Base-by-base conservation (phyloP, 2,329 filamentous ascomycete species). In the Monascus ruber region DNA sequence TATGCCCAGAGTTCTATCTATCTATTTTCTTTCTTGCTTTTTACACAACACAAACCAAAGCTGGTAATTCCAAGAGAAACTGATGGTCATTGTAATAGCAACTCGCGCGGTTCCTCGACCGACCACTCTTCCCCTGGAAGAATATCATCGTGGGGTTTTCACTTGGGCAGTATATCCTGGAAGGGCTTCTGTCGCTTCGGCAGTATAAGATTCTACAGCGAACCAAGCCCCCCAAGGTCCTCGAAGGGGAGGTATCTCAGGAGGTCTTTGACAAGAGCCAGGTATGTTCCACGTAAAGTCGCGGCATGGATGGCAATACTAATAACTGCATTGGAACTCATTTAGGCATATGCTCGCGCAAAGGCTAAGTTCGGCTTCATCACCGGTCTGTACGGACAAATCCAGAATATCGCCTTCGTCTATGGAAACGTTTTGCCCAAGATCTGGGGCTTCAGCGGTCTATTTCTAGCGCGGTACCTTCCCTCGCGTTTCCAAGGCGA, bases 111-210 rank as follows among this genome's bases (percentile, higher is more conserved):
- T 80, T 83, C 64, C 81, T 96, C 55, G 91, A 98, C 71, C 79
- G 85, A 58, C 88, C 89, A 42, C 72, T 85, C 58, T 94, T 96
- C 70, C 89, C 91, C 40, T 98, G 91, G 91, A 98, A 95, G 77
- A 83, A 79, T 62, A 79, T 98, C 54, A 88, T 98, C 55, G 76
- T 96, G 52, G 85, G 87, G 55, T 98, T 98, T 70, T 94, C 87
- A 26, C 63, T 96, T 53, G 86, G 83, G 45, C 86, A 98, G 61
- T 96, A 85, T 63, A 68, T 86, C 39, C 81, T 98, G 57, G 91
- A 98, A 64, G 80, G 85, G 34, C 85, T 89, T 67, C 79, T 98
- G 38, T 86, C 86, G 25, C 70, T 85, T 51, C 85, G 91, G 42
- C 91, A 98, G 64, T 96, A 95, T 63, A 77, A 79, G 50, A 78